Evolutionary conservation across 1,284 basidiomycete species (phyloP).

Genomic region (Pseudozyma sp.): DNA sequence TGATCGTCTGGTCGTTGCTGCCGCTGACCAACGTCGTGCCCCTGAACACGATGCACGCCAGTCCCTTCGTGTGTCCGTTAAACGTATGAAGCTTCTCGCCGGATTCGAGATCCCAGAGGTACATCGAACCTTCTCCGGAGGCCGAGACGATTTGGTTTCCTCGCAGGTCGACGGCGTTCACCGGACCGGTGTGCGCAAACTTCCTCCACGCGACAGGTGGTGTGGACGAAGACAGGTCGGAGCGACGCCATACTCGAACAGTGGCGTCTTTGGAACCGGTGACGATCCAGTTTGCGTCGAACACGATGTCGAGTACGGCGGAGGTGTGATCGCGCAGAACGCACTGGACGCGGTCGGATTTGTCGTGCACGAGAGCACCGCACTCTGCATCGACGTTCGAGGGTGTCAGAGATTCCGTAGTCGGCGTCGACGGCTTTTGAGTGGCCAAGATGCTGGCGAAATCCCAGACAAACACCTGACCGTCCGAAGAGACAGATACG

Average conservation of each 20-base stretch:
- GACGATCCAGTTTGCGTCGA: conserved; percentile 52
- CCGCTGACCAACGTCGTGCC: conserved; percentile 51
- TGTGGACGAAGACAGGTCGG: conserved; percentile 10
- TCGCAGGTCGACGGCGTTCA: conserved; percentile 48
- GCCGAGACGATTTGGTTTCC: conserved; percentile 47
- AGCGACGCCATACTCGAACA: conserved; percentile 54
- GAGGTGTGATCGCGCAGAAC: conserved; percentile 42
- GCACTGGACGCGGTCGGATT: conserved; percentile 21
- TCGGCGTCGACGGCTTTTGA: neutral
- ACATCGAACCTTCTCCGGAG: conserved; percentile 54
- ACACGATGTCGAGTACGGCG: conserved; percentile 48
- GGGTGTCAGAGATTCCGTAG: neutral
- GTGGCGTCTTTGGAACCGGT: conserved; percentile 55
- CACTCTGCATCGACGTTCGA: conserved; percentile 10
- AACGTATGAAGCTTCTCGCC: conserved; percentile 46
- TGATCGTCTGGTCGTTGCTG: conserved; percentile 56
- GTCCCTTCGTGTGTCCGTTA: conserved; percentile 44
- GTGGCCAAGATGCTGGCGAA: conserved; percentile 36
- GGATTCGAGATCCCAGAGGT: conserved; percentile 49
- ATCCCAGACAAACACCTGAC: conserved; percentile 55
- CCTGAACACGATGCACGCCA: conserved; percentile 53
- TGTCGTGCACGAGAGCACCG: conserved; percentile 22
- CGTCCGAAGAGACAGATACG: conserved; percentile 56
- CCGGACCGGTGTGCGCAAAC: conserved; percentile 39
- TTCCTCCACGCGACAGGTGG: conserved; percentile 18